Evolutionary conservation across 2,329 filamentous ascomycete species (phyloP), one percentile per base, ranked within the genome.

Genomic region (Ophiosphaerella herpotricha): DNA sequence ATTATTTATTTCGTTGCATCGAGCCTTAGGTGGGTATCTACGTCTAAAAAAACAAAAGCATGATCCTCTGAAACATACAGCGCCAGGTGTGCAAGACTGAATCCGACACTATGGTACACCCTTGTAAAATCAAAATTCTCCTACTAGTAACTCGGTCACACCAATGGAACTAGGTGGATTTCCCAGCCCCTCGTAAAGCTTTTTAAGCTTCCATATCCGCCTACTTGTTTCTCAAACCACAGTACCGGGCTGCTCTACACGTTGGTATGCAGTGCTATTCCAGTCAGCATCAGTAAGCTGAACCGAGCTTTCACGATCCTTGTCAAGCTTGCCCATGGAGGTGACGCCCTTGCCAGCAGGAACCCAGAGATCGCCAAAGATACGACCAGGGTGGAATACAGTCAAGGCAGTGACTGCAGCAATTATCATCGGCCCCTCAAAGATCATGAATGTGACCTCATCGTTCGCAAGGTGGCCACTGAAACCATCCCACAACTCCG

Each of bases 391-490:
- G 57, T 81, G 79, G 24, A 78, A 72, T 0, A 64, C 54, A 2
- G 77, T 80, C 63, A 81, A 58, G 7, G 65, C 63, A 6, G 75
- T 50, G n/a, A 72, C 69, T 0, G 80, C 78, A 31, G 79, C 59
- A 2, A 70, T 70, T 43, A 83, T 77, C 74, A 82, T 77, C 1
- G 76, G 74, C 2, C 79, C 79, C 52, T 82, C 80, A 4, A 82
- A 67, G n/a, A 78, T 68, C 73, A 82, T 77, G 57, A 81, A 80
- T 12, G 72, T 71, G 11, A 67, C 56, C 57, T 82, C 72, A 35
- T 80, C 58, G 55, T 80, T 78, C 56, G 76, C 78, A 32, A 80
- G 61, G 9, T 65, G 41, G 42, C 76, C 71, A 31, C 55, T 53
- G 62, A 78, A 80, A 9, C 78, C 77, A 16, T 73, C 67, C 47